Base-by-base conservation (phyloP, 2,329 filamentous ascomycete species). In the Ceratocystis ficicola region DNA sequence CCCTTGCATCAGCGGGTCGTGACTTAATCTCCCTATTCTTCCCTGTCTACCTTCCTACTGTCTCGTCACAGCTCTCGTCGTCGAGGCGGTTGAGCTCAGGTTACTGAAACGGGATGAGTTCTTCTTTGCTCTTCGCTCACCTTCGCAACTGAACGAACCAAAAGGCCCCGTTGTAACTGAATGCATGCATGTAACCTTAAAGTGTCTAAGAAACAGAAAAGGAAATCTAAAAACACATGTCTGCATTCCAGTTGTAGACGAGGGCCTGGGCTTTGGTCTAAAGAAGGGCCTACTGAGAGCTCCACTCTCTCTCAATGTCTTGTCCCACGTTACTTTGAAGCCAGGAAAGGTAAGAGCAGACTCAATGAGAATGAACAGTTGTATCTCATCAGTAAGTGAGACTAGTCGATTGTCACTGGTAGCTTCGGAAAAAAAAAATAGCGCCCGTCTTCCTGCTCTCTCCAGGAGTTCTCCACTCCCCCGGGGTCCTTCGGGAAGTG, bases 141-240 rank as follows among this genome's bases (percentile, higher is more conserved):
- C 12, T 41, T 41, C 36, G 10, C 36, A 41, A 41, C 36, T 3
- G 36, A 41, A 41, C 36, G 12, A 59, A 2, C 8, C 52, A 59
- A 59, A 59, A 30, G 52, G 52, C 10, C 20, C 46, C 48, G 5
- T 52, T 17, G 3, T 17, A 30, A 30, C 32, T 3, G 28, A 32
- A 59, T 59, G 52, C 52, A 30, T 59, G 12, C 22, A 59, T 59
- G 52, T 59, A 59, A 59, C 25, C 52, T 59, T 59, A 59, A 59
- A 36, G 17, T 25, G 25, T 28, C 52, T 15, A 55, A 7, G 22
- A 55, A 55, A 30, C 10, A 57, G 22, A 25, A 12, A 25, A 7
- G 25, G 8, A 12, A 8, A 52, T 3, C 8, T 22, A 52, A 52
- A 3, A 7, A 12, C 32, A 57, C 52, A 59, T 36, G 52, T 30